Evolutionary conservation across 352 stramenopile genomes (phyloP), one percentile per base, ranked within the genome.

Genomic region (Phytophthora pini): DNA sequence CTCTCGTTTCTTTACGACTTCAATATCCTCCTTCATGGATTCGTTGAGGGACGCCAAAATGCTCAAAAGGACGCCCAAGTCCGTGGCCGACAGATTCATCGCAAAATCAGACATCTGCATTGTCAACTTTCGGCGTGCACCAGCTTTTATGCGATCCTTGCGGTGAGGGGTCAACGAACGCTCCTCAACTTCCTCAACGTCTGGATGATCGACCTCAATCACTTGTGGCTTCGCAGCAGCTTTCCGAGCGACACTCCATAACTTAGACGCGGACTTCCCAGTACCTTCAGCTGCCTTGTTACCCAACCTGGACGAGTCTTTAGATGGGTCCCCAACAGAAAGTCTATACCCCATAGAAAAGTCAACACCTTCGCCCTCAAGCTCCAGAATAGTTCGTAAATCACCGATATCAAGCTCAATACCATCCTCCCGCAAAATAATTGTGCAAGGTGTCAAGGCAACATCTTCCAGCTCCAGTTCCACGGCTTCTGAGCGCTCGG

Each of bases 81-180:
- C 87, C 36, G 89, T 87, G 20, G 85, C 67, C 0, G 84, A 92
- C 10, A 96, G 60, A 58, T 96, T 96, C 58, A 96, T 64, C 2
- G 77, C 88, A 61, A 95, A 95, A 39, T 95, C 87, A 12, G 87
- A 94, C 81, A 96, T 91, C 47, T 82, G 77, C 64, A 96, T 79
- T 9, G 79, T 79, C 29, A 96, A 27, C 53, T 88, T 87, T 27
- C 88, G 74, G 38, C 78, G 75, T 3, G 80, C 88, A 12, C 65
- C 74, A 20, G 86, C 45, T 62, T 90, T 90, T 26, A 82, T 26
- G 20, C 84, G 84, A 13, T 88, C 72, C 44, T 48, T 71, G 22
- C 57, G 70, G 12, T 49, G 40, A 8, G 59, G 46, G 17, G 56
- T 68, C 10, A 83, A 22, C 1, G 65, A 54, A 5, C 69, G 47